These are phyloP conservation scores for Hyaloscypha finlandica DNA, from an alignment of 495 filamentous ascomycete species.

Conservation along the genomic window DNA sequence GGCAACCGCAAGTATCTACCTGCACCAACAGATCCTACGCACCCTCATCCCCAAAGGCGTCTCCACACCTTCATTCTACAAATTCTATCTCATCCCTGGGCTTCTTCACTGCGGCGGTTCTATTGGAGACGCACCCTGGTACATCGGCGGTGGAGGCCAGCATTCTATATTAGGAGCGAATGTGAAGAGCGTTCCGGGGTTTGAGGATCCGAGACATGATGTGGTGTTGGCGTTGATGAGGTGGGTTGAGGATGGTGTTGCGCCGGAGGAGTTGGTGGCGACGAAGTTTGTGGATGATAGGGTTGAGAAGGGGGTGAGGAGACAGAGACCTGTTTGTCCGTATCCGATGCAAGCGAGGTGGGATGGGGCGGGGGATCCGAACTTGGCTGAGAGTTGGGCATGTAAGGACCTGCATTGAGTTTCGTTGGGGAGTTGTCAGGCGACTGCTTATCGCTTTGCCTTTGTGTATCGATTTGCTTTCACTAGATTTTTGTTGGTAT, in stretches of 20 bases:
- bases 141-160: constrained; percentile 43
- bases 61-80: constrained; percentile 39
- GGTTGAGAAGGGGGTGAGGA: constrained; percentile 39
- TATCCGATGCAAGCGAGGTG: constrained; percentile 39
- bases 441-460: too few species aligned
- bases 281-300: constrained; percentile 43
- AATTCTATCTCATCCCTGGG: constrained; percentile 45
- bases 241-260: constrained; percentile 52
- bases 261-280: constrained; percentile 44
- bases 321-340: constrained; percentile 47
- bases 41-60: constrained; percentile 36
- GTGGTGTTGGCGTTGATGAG: constrained; percentile 49
- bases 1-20: constrained; percentile 41
- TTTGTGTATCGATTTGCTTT: too few species aligned
- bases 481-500: too few species aligned
- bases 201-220: constrained; percentile 45
- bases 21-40: constrained; percentile 45
- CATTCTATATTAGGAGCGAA: constrained; percentile 31
- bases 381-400: constrained; percentile 22
- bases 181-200: constrained; percentile 42
- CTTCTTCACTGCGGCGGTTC: constrained; percentile 45
- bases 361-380: constrained; percentile 17
- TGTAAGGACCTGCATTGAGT: constrained; percentile 8
- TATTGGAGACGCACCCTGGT: constrained; percentile 45
- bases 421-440: too few species aligned